Evolutionary conservation across 2,329 filamentous ascomycete species (phyloP).

Genomic region (Zymoseptoria tritici): DNA sequence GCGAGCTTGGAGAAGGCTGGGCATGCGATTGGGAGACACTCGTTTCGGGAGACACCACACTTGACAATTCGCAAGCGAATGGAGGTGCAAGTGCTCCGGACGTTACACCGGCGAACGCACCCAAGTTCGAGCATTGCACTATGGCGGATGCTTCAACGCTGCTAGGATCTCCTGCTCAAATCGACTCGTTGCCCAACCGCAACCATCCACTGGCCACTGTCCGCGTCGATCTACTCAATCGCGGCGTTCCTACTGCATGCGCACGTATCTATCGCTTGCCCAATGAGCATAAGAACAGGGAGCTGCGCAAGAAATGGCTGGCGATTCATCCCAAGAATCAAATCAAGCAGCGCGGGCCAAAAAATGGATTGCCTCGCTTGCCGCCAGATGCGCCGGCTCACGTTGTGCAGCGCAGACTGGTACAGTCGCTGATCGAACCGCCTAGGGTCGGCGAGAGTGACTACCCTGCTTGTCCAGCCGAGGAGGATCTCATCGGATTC

Average conservation of each 20-base stretch:
- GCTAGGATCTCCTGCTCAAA: not conserved
- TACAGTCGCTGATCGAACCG: slow-evolving; percentile 38
- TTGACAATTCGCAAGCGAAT: not conserved
- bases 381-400: slow-evolving; percentile 34
- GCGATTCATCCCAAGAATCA: slow-evolving; percentile 39
- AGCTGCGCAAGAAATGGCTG: slow-evolving; percentile 66
- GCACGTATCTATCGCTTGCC: slow-evolving; percentile 85
- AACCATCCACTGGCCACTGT: slow-evolving; percentile 48
- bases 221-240: slow-evolving; percentile 57
- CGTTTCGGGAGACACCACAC: slow-evolving; percentile 31
- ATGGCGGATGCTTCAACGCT: not conserved
- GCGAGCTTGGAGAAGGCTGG: slow-evolving; percentile 76
- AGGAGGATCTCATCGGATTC: slow-evolving; percentile 76
- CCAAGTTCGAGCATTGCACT: not conserved
- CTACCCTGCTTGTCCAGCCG: slow-evolving; percentile 63
- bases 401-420: slow-evolving; percentile 38
- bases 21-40: slow-evolving; percentile 74
- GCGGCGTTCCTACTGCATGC: slow-evolving; percentile 63
- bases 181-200: slow-evolving; percentile 21
- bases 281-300: slow-evolving; percentile 26
- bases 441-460: slow-evolving; percentile 29
- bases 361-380: slow-evolving; percentile 18
- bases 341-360: slow-evolving; percentile 20
- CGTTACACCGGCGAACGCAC: not conserved
- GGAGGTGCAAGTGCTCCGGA: not conserved